Base-by-base conservation (phyloP, 306 rosid genomes). In the Sesbania bispinosa region DNA sequence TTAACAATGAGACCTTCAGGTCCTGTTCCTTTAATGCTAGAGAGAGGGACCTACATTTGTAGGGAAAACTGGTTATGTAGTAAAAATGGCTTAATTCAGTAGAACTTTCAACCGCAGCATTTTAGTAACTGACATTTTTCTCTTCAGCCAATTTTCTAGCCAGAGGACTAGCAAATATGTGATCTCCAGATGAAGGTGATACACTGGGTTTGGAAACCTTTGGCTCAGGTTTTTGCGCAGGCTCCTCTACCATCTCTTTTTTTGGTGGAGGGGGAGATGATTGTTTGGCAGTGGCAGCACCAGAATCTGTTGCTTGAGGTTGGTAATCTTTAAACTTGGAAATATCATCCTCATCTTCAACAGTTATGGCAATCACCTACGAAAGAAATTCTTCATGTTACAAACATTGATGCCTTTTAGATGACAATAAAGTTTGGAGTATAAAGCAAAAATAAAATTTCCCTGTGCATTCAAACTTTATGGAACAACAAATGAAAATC, bases 11-110 rank as follows among this genome's bases (percentile, higher is more conserved):
- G 79, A 58, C 97, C 97, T 55, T 95, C 96, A 58, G 83, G 88
- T 73, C 99, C 99, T 36, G 97, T 91, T 82, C 99, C 99, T 81
- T 89, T 92, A 77, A 95, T 89, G 84, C 90, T 88, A 66, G 97
- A 83, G 52, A 91, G 84, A 52, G 89, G 83, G 47, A 95, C 93
- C 99, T 95, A 74, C 1, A 67, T 26, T 38, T 58, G 75, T 9
- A 39, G 32, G 45, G 43, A 69, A 38, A 74, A 30, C 13, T 20
- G 23, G 14, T 74, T 58, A 77, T 20, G 60, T 13, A 63, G 54
- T 68, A 26, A 80, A 82, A 75, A 75, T 9, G 24, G 30, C 43
- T 42, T 16, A 65, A 26, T 38, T 39, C 27, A 50, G 9, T 62
- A 67, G 32, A 59, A 36, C 23, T 58, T 50, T 71, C 38, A 45